A percentile compares a stretch with the other conserved stretches of the same genome.
Conservation (phyloP, 2,329 filamentous ascomycete genomes). For the Hortaea werneckii region DNA sequence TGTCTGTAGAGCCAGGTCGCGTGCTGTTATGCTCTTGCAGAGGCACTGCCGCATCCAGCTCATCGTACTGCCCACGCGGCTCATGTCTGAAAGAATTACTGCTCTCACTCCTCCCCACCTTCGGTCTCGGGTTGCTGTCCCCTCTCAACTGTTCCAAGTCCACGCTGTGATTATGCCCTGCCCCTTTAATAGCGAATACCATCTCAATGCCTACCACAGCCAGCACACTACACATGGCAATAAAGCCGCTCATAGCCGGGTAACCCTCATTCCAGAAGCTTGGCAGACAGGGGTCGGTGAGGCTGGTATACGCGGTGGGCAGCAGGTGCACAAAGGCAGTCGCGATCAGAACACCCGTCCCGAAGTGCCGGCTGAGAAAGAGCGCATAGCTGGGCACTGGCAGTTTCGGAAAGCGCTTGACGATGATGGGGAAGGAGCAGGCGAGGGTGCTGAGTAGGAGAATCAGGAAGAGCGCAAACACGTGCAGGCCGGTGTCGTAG, state of each 20-base stretch:
- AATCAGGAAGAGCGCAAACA: constrained; percentile 49
- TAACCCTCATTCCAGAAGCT: constrained; percentile 72
- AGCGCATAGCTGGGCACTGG: constrained; percentile 49
- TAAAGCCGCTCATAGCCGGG: constrained; percentile 65
- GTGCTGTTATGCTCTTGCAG: constrained; percentile 13
- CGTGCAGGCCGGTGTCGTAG: constrained; percentile 48
- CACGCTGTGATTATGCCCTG: constrained; percentile 47
- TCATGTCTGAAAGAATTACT: constrained; percentile 19
- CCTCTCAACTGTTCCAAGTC: constrained; percentile 20
- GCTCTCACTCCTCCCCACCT: constrained; percentile 13
- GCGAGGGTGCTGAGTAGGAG: constrained; percentile 46
- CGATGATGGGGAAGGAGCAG: constrained; percentile 52
- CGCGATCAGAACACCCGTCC: constrained; percentile 47
- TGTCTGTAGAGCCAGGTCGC: constrained; percentile 9
- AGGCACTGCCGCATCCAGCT: constrained; percentile 6
- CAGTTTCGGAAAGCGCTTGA: constrained; percentile 49
- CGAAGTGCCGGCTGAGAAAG: constrained; percentile 50
- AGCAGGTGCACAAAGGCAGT: constrained; percentile 52
- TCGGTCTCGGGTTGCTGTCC: constrained; percentile 10
- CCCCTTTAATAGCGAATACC: constrained; percentile 66
- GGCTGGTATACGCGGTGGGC: constrained; percentile 50
- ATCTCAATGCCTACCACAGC: constrained; percentile 80
- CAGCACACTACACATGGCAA: constrained; percentile 74
- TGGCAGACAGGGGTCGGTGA: constrained; percentile 59
- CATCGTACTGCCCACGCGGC: constrained; percentile 8